Conservation (phyloP, 176 grass and related monocot species). For the Stipa capillata region DNA sequence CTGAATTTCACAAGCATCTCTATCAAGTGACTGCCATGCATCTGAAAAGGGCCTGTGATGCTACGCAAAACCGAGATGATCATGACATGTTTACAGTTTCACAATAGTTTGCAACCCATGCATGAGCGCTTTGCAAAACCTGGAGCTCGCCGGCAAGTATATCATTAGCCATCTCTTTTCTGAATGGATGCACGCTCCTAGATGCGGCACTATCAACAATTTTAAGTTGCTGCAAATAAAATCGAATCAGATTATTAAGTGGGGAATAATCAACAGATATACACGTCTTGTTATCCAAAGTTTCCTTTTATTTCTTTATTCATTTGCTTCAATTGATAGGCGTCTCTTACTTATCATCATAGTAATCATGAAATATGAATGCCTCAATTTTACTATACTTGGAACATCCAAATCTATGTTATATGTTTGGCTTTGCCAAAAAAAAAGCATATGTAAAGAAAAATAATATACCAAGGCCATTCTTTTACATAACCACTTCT, state of each 20-base stretch:
- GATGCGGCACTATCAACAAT: neutral
- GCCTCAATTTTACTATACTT: neutral
- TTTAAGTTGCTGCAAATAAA: slow-evolving; percentile 49
- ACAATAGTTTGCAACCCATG: slow-evolving; percentile 52
- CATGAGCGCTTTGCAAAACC: slow-evolving; percentile 31
- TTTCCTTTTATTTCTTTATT: neutral
- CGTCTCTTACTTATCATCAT: neutral
- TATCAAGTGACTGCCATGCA: neutral
- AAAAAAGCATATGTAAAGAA: neutral
- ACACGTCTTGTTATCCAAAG: neutral
- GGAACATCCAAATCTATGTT: neutral
- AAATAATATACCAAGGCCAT: neutral
- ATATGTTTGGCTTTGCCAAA: neutral
- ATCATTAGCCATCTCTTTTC: slow-evolving; percentile 70
- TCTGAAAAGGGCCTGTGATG: neutral
- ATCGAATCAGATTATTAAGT: neutral
- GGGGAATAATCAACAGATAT: neutral
- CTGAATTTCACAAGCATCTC: neutral
- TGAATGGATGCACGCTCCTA: slow-evolving; percentile 13
- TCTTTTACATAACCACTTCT: neutral
- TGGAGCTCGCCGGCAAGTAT: slow-evolving; percentile 54
- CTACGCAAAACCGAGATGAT: neutral
- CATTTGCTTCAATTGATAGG: neutral
- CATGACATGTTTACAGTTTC: neutral
- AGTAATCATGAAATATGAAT: neutral